These are phyloP conservation scores for Gaertneriomyces semiglobifer DNA, from an alignment of 192 early-diverging fungal species.

Conservation along the genomic window DNA sequence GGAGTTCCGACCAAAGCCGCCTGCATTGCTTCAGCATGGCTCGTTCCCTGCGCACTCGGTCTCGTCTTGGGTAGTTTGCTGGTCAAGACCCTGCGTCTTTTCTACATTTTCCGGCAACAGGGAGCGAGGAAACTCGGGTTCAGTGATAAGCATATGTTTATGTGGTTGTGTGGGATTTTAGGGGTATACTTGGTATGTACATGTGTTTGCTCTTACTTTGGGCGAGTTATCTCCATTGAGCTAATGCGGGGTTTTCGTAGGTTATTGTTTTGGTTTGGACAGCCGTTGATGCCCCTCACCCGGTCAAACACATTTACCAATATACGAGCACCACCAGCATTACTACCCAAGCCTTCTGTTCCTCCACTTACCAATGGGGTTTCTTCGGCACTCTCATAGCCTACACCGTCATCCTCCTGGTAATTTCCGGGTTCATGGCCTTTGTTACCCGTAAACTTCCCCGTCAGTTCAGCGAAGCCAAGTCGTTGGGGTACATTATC, in stretches of 20 bases:
- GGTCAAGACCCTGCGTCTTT: conserved; percentile 20
- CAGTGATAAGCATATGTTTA: conserved; percentile 13
- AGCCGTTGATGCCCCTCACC: conserved; percentile 9
- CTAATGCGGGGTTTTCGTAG: not conserved
- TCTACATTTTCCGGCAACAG: conserved; percentile 18
- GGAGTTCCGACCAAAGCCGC: conserved; percentile 8
- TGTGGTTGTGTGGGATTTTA: not conserved
- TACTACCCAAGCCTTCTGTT: not conserved
- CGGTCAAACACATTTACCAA: not conserved
- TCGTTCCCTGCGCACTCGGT: conserved; percentile 5
- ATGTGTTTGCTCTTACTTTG: not conserved
- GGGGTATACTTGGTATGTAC: conserved; percentile 12
- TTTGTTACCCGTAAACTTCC: conserved; percentile 16
- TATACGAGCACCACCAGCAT: not conserved
- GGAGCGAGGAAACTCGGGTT: not conserved
- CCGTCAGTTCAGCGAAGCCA: conserved; percentile 6
- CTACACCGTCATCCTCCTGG: conserved; percentile 10
- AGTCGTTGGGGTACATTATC: conserved; percentile 8
- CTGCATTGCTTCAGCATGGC: conserved; percentile 9
- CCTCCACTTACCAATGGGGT: not conserved
- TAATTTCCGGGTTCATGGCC: conserved; percentile 2
- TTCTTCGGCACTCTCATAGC: not conserved
- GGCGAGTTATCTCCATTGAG: too few species aligned
- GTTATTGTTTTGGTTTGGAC: conserved; percentile 17
- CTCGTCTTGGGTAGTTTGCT: conserved; percentile 15